A percentile compares a stretch with the other conserved stretches of the same genome.
Evolutionary conservation across 1,284 basidiomycete genomes (phyloP).

Genomic region (Malassezia nana): DNA sequence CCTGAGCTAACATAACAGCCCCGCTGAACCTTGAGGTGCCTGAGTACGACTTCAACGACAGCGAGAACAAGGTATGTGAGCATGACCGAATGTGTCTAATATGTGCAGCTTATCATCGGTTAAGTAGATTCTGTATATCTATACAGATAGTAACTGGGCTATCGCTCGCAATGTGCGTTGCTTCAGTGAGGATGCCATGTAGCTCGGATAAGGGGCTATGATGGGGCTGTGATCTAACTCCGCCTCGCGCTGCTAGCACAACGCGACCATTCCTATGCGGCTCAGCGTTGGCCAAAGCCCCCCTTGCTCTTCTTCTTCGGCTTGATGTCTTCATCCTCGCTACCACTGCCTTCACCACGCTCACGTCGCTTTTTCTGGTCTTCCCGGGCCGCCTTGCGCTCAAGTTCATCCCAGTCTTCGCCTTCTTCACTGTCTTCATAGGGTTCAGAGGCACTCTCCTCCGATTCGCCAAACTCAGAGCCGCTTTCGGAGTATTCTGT

Average conservation of each 20-base stretch:
- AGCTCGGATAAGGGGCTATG: not conserved
- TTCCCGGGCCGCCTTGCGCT: conserved; percentile 57
- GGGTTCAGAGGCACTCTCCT: conserved; percentile 55
- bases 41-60: conserved; percentile 48
- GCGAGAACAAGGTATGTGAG: conserved; percentile 54
- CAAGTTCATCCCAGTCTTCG: conserved; percentile 90
- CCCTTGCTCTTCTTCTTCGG: conserved; percentile 15
- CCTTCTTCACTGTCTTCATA: conserved; percentile 58
- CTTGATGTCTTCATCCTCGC: conserved; percentile 21
- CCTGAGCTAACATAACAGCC: conserved; percentile 49
- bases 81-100: not conserved
- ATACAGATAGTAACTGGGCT: not conserved
- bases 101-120: conserved; percentile 14
- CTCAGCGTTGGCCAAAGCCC: not conserved
- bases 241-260: not conserved
- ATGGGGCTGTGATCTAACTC: not conserved
- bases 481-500: conserved; percentile 36
- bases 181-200: not conserved
- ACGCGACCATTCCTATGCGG: too few relatives aligned
- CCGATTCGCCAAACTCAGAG: conserved; percentile 45
- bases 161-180: not conserved
- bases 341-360: conserved; percentile 24
- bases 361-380: conserved; percentile 37
- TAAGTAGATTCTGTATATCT: conserved; percentile 5
- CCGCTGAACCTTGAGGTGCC: conserved; percentile 75